These are phyloP conservation scores for Backusella westeae DNA, from an alignment of 192 early-diverging fungal genomes.

Conservation along the genomic window DNA sequence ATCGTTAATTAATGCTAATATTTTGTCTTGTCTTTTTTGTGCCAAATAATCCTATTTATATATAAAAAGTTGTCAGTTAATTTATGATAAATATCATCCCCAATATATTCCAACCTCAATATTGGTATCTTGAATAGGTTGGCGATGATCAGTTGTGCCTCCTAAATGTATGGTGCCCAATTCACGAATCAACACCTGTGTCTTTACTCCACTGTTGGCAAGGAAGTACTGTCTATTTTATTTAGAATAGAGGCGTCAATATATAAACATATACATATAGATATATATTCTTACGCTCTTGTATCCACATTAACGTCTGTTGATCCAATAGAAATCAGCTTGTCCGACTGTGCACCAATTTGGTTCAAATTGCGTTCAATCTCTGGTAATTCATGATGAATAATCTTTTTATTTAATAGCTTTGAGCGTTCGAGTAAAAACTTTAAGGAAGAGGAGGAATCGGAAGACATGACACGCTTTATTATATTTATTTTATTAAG, in stretches of 20 bases:
- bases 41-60: slow-evolving; percentile 57
- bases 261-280: background rate
- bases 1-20: slow-evolving; percentile 73
- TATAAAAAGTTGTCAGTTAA: background rate
- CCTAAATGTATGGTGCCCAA: slow-evolving; percentile 65
- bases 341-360: slow-evolving; percentile 83
- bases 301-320: slow-evolving; percentile 40
- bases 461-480: background rate
- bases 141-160: slow-evolving; percentile 70
- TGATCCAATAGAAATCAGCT: slow-evolving; percentile 48
- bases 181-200: slow-evolving; percentile 61
- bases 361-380: slow-evolving; percentile 86
- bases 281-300: slow-evolving; percentile 43
- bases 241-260: background rate
- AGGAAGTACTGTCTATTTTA: slow-evolving; percentile 64
- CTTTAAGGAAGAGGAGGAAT: background rate
- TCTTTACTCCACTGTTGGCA: slow-evolving; percentile 77
- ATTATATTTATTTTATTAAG: background rate
- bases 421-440: slow-evolving; percentile 76
- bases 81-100: background rate
- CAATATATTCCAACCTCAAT: slow-evolving; percentile 51
- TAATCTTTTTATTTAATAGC: slow-evolving; percentile 72
- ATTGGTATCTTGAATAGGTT: slow-evolving; percentile 78
- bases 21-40: slow-evolving; percentile 74
- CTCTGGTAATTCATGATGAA: slow-evolving; percentile 62